Percentiles rank a stretch among this genome's conserved stretches.
These are phyloP conservation scores for Fraxinus greggii DNA, from an alignment of 305 asterid species.

Conservation along the genomic window DNA sequence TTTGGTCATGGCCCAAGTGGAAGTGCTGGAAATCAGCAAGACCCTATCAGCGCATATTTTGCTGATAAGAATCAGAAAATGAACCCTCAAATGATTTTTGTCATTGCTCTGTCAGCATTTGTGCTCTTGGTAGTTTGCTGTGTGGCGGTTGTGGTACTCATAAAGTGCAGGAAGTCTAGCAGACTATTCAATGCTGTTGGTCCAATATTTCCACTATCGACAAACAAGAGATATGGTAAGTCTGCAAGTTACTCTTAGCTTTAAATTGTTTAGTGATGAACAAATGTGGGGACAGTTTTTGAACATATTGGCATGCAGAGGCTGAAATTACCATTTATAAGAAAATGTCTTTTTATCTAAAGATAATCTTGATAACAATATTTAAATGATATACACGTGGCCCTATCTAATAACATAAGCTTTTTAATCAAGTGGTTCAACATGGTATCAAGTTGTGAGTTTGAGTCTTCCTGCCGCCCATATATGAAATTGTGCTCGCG, in stretches of 20 bases:
- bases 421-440: background rate
- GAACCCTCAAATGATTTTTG: constrained; percentile 65
- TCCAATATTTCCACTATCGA: constrained; percentile 59
- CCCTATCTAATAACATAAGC: background rate
- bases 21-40: constrained; percentile 63
- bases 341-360: background rate
- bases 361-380: background rate
- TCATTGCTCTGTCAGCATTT: constrained; percentile 71
- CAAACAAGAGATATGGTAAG: constrained; percentile 79
- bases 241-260: constrained; percentile 13
- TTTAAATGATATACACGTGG: background rate
- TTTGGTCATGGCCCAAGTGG: constrained; percentile 76
- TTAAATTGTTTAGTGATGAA: constrained; percentile 23
- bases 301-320: constrained; percentile 15
- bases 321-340: background rate
- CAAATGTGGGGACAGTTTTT: constrained; percentile 4
- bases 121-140: constrained; percentile 74
- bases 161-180: constrained; percentile 71
- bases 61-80: constrained; percentile 61
- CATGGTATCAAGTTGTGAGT: background rate
- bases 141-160: constrained; percentile 59
- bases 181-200: constrained; percentile 81
- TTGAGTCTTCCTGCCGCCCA: background rate
- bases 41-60: constrained; percentile 73
- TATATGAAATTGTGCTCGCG: background rate